Base-by-base conservation (phyloP, 805 yeast species). In the Pichia gijzeniarum region DNA sequence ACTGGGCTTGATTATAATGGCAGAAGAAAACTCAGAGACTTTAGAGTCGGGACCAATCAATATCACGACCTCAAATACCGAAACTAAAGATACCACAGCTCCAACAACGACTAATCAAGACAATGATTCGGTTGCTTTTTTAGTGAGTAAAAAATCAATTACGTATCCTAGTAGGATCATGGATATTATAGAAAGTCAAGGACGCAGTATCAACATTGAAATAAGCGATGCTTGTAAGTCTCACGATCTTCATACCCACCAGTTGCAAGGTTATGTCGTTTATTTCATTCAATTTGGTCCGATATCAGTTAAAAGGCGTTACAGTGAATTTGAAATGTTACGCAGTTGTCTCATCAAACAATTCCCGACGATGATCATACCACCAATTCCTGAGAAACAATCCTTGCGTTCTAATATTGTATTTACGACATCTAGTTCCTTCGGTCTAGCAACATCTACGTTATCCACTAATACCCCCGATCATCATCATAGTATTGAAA, bases 371-470 rank as follows among this genome's bases (percentile, higher is more conserved):
- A 60, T 80, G 4, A 75, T 93, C 3, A 78, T 93, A 5, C 99
- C 99, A 6, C 97, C 98, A 1, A 91, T 93, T 9, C 99, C 99
- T 0, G 85, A 82, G 62, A 85, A 85, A 60, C 91, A 85, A 61
- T 72, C 85, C 14, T 60, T 85, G 52, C 58, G 57, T 12, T 63
- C 69, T 4, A 64, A 60, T 45, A 50, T 64, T 21, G 54, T 61
- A 12, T 51, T 60, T 14, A 61, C 64, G 2, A 62, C 66, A 7
- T 51, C 61, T 13, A 56, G 53, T 30, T 59, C 63, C 4, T 41
- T 61, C 2, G 60, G 61, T 2, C 48, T 54, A 8, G 45, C 43
- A 20, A 47, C 49, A 3, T 53, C 45, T 8, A 44, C 31, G 1
- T 41, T 25, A 13, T 41, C 47, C 5, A 21, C 28, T 12, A 37